Base-by-base conservation (phyloP, 2,329 filamentous ascomycete genomes). In the Rhexocercosporidium sp. region DNA sequence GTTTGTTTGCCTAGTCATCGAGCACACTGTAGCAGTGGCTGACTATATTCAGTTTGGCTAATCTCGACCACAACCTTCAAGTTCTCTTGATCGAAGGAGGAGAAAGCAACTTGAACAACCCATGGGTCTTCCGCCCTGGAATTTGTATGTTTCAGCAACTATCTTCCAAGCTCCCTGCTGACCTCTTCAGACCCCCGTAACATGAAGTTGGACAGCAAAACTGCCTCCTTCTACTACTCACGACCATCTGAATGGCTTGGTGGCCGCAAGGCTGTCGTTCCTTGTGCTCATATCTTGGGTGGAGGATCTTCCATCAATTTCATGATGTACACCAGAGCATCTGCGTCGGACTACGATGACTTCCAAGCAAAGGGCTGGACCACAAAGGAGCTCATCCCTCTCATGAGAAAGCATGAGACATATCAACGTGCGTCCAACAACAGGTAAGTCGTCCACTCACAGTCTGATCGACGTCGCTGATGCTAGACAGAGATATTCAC, bases 221-320 rank as follows among this genome's bases (percentile, higher is more conserved):
- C 73, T 54, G 71, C 92, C 39, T 91, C 90, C 0, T 94, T 94
- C 79, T 95, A 94, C 77, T 88, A 94, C 78, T 93, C 91, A 9
- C 65, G 73, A 29, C 63, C 72, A 66, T 65, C 72, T 82, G 27
- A 57, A 78, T 91, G 87, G 83, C 86, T 94, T 29, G 86, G 85
- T 71, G 87, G 87, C 72, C 85, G 86, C 71, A 78, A 83, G 67
- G 80, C 80, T 6, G 82, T 82, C 9, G 79, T 83, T 16, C 80
- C 80, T 0, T 73, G 74, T 25, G 81, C 79, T 27, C 81, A 83
- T 51, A 85, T 86, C 0, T 80, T 92, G 0, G 90, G 90, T 27
- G 90, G 90, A 11, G 88, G 88, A 3, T 86, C 83, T 31, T 85
- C 85, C 0, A 81, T 90, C 64, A 89, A 89, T 70, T 86, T 85